Base-by-base conservation (phyloP, 2,329 filamentous ascomycete species). In the Verticillium nonalfalfae region DNA sequence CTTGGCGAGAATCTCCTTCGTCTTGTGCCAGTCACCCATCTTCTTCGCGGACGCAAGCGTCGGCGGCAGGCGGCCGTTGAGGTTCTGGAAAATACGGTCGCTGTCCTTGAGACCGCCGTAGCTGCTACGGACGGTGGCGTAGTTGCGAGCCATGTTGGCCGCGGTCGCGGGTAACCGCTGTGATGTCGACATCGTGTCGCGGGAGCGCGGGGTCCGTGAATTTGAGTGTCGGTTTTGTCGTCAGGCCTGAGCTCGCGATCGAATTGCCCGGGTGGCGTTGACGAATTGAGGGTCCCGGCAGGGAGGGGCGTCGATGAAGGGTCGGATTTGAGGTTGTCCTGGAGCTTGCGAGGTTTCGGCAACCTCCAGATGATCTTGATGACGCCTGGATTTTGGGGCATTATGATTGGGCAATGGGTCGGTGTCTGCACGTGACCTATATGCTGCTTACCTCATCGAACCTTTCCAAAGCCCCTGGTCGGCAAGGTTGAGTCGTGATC, bases 11-110 rank as follows among this genome's bases (percentile, higher is more conserved):
- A 99, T 99, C 76, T 99, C 95, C 85, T 99, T 99, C 61, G 95
- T 99, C 85, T 96, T 97, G 82, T 99, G 87, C 95, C 95, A 99
- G 78, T 98, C 95, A 70, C 95, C 95, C 84, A 96, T 96, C 81
- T 96, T 97, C 88, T 92, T 93, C 60, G 95, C 93, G 73, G 88
- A 92, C 82, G 95, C 94, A 69, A 99, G 80, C 76, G 97, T 93
- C 65, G 93, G 85, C 59, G 92, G 93, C 79, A 91, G 92, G 74
- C 95, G 92, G 72, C 92, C 89, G 81, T 99, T 99, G 63, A 99
- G 85, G 80, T 99, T 99, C 81, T 96, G 93, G 81, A 99, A 99
- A 79, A 99, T 99, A 71, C 95, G 89, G 80, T 99, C 95, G 81
- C 98, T 93, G 76, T 99, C 95, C 79, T 87, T 90, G 70, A 99